These are phyloP conservation scores for Nothophaeocryptopus gaeumannii DNA, from an alignment of 2,329 filamentous ascomycete species.

Conservation along the genomic window DNA sequence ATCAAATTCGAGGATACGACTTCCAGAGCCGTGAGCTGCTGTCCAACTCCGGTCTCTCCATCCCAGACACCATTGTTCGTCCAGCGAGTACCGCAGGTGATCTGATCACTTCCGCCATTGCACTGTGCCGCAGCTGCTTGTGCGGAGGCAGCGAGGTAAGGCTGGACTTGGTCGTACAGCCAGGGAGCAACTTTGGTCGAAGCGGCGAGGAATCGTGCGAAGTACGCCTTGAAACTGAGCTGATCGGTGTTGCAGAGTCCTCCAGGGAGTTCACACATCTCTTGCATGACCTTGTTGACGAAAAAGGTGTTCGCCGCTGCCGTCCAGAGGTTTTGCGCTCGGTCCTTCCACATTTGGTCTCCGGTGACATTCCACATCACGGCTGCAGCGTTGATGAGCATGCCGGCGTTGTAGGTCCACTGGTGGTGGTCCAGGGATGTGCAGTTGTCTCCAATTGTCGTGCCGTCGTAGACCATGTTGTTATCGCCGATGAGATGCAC, in stretches of 20 bases:
- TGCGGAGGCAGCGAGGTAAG: constrained; percentile 53
- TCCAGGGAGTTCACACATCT: constrained; percentile 39
- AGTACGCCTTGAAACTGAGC: constrained; percentile 44
- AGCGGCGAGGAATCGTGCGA: constrained; percentile 44
- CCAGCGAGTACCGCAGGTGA: constrained; percentile 44
- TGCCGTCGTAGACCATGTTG: constrained; percentile 46
- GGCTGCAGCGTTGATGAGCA: constrained; percentile 45
- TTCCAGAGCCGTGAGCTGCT: constrained; percentile 54
- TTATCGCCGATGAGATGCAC: constrained; percentile 52
- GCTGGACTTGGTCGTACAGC: constrained; percentile 44
- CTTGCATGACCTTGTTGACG: constrained; percentile 39
- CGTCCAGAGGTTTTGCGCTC: constrained; percentile 14
- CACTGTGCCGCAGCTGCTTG: constrained; percentile 54
- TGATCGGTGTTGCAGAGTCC: constrained; percentile 43
- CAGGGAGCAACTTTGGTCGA: constrained; percentile 42
- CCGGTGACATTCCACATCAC: constrained; percentile 40
- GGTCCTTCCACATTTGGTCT: constrained; percentile 36
- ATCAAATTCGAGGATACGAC: constrained; percentile 44
- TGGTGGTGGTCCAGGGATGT: constrained; percentile 41
- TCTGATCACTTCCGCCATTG: constrained; percentile 44
- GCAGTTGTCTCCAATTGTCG: constrained; percentile 44
- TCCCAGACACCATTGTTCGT: constrained; percentile 40
- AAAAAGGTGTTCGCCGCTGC: constrained; percentile 35
- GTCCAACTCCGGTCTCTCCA: constrained; percentile 49
- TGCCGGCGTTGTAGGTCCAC: constrained; percentile 48